Evolutionary conservation across 495 filamentous ascomycete species (phyloP), one percentile per base, ranked within the genome.

Genomic region (Trichoderma parareesei): DNA sequence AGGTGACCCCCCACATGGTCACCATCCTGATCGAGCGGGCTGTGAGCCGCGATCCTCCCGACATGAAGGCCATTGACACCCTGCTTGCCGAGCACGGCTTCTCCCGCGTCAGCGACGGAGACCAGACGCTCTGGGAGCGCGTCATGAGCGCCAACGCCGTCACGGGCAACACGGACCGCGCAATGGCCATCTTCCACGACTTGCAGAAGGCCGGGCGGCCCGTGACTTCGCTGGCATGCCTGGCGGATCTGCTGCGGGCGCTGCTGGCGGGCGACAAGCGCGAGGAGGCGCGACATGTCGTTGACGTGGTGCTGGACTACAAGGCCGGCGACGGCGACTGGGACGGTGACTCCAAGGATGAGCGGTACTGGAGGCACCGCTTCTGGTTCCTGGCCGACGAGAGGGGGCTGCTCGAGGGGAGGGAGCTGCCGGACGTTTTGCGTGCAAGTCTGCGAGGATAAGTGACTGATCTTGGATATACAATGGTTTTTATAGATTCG

Each of bases 81-180:
- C 86, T 86, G 69, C 78, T 93, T 8, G 70, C 87, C n/a, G 80
- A 84, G n/a, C 75, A 88, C 74, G 86, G 86, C 73, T 91, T 91
- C 70, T 46, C 72, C 4, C 78, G 71, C 66, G 59, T 33, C 55
- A 14, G 70, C n/a, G 81, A 74, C 43, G 62, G 81, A n/a, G 87
- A 91, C 73, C 71, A 74, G 43, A 72, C 84, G 44, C 86, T 92
- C 69, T 91, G 85, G 80, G 85, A 90, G 67, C 79, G 88, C 61
- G 73, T 90, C 42, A 79, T 90, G 59, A 79, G 82, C 62, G 87
- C 86, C 7, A 92, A 89, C 69, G 76, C 82, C 10, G 61, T 70
- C 18, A 69, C 67, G 6, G 83, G 83, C 43, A 74, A 84, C 55
- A 74, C 78, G 0, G 69, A 72, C 11, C 76, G 76, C 44, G 84